Conservation (phyloP, 208 protist genomes). For the Angomonas ambiguus region DNA sequence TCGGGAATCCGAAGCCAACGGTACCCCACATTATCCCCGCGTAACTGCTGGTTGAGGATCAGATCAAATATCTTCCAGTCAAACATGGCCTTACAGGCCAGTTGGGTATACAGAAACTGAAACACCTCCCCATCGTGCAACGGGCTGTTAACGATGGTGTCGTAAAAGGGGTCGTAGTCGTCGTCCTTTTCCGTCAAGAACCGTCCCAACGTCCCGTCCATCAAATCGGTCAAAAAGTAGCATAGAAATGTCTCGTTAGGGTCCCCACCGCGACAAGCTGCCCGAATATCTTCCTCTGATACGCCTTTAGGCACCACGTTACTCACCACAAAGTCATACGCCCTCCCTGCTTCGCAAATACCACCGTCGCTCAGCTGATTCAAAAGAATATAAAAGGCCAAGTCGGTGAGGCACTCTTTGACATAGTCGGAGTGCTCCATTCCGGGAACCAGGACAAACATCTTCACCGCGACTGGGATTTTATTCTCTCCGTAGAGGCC, state of each 20-base stretch:
- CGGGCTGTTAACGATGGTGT: constrained; percentile 70
- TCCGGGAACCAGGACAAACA: constrained; percentile 62
- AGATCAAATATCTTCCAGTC: constrained; percentile 79
- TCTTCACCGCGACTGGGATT: constrained; percentile 79
- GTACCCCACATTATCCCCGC: constrained; percentile 85
- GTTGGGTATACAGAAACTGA: constrained; percentile 79
- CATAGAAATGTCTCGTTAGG: constrained; percentile 44
- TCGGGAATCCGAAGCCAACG: constrained; percentile 22
- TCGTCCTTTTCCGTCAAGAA: constrained; percentile 71
- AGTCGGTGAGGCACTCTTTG: constrained; percentile 72
- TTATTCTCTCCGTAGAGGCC: constrained; percentile 31
- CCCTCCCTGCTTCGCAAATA: constrained; percentile 38
- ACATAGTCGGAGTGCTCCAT: constrained; percentile 70
- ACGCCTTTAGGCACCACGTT: constrained; percentile 39
- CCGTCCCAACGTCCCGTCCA: constrained; percentile 82
- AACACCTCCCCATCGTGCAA: constrained; percentile 71
- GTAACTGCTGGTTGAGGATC: constrained; percentile 82
- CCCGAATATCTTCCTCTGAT: constrained; percentile 35
- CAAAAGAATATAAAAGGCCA: constrained; percentile 73
- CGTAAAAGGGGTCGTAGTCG: constrained; percentile 81
- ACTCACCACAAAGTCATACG: constrained; percentile 83
- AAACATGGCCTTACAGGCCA: constrained; percentile 59
- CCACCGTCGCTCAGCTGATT: constrained; percentile 69
- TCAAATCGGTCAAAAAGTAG: constrained; percentile 75
- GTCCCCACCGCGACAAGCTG: constrained; percentile 25